Base-by-base conservation (phyloP, 306 rosid species). In the Vicia faba region DNA sequence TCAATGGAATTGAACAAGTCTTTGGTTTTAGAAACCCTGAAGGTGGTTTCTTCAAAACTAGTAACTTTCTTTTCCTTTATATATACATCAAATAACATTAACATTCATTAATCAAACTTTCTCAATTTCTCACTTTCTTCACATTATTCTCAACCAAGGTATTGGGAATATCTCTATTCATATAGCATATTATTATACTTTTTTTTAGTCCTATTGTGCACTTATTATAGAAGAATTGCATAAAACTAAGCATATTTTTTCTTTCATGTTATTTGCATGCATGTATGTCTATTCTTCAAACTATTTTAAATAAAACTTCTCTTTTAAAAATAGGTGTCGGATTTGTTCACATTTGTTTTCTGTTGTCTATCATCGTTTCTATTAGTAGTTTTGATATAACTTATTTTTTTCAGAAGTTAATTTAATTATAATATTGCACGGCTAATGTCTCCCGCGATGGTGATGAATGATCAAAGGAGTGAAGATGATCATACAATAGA, bases 391-490 rank as follows among this genome's bases (percentile, higher is more conserved):
- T 3, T 76, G 57, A 43, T 20, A 25, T 38, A 15, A 11, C 8
- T 38, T 40, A 43, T 18, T 4, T 15, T 6, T 64, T 70, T 16
- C 43, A 35, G 53, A 68, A 36, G 20, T 51, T 18, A 45, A 3
- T 75, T 39, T 14, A 39, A 11, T 20, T 75, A n/a, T 18, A 2
- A 13, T 13, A 85, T 10, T 4, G 54, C 0, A 1, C 5, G 25
- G 0, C 11, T n/a, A 16, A 51, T 84, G 90, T 79, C 90, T 61
- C 90, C 92, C 2, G 78, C 92, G 71, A 84, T 87, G 82, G 70
- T 73, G 10, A 69, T 40, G 53, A 45, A 64, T 20, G 72, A 45
- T 66, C 10, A 70, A 61, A 59, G 55, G 48, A 50, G 16, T 13
- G 33, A 61, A 5, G 72, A 61, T 5, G 69, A 23, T 49, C 26